These are phyloP conservation scores for Scenedesmus sp. DNA, from an alignment of 163 green algal species.

Conservation along the genomic window DNA sequence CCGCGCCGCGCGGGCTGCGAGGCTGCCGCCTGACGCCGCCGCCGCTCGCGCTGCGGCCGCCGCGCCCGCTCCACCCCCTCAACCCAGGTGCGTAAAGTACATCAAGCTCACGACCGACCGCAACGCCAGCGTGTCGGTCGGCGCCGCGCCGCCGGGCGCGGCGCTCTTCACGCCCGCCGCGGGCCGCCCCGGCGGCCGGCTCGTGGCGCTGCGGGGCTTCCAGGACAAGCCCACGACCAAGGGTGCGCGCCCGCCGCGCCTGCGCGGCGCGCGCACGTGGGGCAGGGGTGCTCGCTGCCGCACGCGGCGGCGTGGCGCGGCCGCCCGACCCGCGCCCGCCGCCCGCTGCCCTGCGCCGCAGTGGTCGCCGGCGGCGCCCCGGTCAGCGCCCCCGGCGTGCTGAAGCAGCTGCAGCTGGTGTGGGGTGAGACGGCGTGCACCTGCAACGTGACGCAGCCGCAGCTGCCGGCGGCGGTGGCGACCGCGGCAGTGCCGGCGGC, in stretches of 20 bases:
- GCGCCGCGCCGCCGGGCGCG: neutral
- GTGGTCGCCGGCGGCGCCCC: neutral
- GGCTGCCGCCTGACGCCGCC: neutral
- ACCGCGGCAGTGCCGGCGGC: neutral
- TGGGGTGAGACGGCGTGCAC: constrained; percentile 21
- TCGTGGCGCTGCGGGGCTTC: constrained; percentile 23
- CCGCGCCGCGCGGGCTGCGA: too few species aligned
- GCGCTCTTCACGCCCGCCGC: neutral
- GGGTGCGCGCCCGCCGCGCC: too few species aligned
- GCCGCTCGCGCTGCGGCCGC: neutral
- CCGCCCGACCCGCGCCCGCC: neutral
- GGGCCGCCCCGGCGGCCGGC: neutral
- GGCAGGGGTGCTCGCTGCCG: too few species aligned
- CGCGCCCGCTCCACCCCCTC: too few species aligned
- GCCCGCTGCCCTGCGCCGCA: neutral
- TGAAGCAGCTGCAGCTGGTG: constrained; percentile 42
- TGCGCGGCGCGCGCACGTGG: too few species aligned
- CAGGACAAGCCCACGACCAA: constrained; percentile 25
- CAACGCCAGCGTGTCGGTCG: too few species aligned
- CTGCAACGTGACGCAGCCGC: neutral
- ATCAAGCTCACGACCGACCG: constrained; percentile 37
- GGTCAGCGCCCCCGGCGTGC: neutral
- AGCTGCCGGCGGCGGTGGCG: constrained; percentile 1
- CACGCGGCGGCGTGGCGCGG: too few species aligned
- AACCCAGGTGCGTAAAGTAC: constrained; percentile 23